Evolutionary conservation across 495 filamentous ascomycete species (phyloP).

Genomic region (Neurospora sp.): DNA sequence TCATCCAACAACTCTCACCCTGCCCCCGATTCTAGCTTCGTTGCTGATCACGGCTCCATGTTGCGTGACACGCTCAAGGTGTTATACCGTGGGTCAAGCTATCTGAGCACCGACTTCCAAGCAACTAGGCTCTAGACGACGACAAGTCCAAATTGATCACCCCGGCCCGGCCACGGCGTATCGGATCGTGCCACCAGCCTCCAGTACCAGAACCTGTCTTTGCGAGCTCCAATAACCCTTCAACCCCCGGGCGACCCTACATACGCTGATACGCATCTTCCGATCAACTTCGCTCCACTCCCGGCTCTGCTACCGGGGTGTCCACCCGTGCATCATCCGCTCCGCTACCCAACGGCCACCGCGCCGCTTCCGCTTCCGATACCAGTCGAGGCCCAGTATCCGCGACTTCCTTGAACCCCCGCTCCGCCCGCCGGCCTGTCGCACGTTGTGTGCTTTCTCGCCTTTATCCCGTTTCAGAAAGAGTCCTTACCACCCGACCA

Average conservation of each 20-base stretch:
- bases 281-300: conserved; percentile 16
- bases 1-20: not conserved
- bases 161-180: conserved; percentile 12
- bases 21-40: not conserved
- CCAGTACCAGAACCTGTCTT: conserved; percentile 6
- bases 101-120: not conserved
- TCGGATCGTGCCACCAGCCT: conserved; percentile 22
- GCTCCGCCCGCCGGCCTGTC: conserved; percentile 12
- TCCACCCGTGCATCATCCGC: conserved; percentile 26
- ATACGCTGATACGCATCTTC: conserved; percentile 16
- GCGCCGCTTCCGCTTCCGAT: conserved; percentile 20
- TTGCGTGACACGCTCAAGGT: not conserved
- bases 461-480: conserved; percentile 1
- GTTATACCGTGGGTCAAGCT: not conserved
- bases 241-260: not conserved
- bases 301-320: conserved; percentile 22
- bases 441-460: conserved; percentile 9
- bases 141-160: not conserved
- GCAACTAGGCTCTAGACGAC: not conserved
- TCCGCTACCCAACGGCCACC: conserved; percentile 12
- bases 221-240: conserved; percentile 2
- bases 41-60: not conserved
- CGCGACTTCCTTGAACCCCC: conserved; percentile 2
- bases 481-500: conserved; percentile 20
- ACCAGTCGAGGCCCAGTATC: conserved; percentile 8